Evolutionary conservation across 1,284 basidiomycete species (phyloP), one percentile per base, ranked within the genome.

Genomic region (Sporisorium reilianum): DNA sequence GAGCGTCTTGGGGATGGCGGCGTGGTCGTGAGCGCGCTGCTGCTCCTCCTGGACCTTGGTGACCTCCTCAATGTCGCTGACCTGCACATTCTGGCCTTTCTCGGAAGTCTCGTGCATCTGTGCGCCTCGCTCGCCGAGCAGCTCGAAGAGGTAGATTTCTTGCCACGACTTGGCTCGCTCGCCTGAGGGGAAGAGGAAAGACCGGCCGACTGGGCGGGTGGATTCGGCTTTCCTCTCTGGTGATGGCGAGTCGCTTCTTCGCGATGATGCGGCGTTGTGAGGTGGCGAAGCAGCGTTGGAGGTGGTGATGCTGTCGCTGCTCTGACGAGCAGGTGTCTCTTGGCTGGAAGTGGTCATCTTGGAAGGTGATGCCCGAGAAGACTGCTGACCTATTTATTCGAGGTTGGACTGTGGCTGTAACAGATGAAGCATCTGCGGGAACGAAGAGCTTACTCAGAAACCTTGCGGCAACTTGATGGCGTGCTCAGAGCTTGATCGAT

Each of bases 101-200:
- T 71, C 64, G 32, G 53, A 52, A 9, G 56, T 50, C 36, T 71
- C 56, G 60, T 71, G 56, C 68, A 67, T 67, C 38, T 61, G 53
- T 4, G 62, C 61, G 32, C 64, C 56, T 26, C 48, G 57, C 49
- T 75, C 61, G 14, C 64, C 72, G 25, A 71, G 57, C 23, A 71
- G 54, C 51, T 75, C 73, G 40, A 75, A 75, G 25, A 75, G 61
- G 51, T 71, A 75, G 51, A 56, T 61, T 50, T 75, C 72, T 55
- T 75, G 72, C 72, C 72, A 75, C 30, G 59, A 58, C 46, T 75
- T 75, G 23, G 68, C 68, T 12, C 64, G 55, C 28, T 71, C 73
- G 38, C 73, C 68, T 4, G 73, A 71, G 16, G 73, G 73, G 48
- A 75, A 75, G 56, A 75, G 68, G 64, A 75, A 75, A 11, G 73